Conservation (phyloP, 352 stramenopile genomes). For the Phytophthora sansomeana region DNA sequence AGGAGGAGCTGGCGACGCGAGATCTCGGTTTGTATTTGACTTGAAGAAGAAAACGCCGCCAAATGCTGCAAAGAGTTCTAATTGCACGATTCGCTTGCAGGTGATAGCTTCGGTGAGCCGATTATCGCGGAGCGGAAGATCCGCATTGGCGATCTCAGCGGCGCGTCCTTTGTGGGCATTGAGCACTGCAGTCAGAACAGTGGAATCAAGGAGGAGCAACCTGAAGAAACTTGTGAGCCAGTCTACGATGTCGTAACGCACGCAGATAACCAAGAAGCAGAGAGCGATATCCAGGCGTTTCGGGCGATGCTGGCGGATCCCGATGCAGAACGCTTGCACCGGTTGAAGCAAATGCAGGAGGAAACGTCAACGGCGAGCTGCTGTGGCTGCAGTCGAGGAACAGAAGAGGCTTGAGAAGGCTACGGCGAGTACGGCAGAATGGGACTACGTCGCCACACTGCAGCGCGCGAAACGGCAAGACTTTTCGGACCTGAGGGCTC, state of each 20-base stretch:
- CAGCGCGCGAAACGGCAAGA: constrained; percentile 56
- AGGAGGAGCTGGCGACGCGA: constrained; percentile 33
- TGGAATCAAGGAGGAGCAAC: constrained; percentile 12
- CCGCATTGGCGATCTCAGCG: constrained; percentile 54
- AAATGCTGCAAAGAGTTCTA: background rate
- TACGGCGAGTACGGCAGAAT: constrained; percentile 25
- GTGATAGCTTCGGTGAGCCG: constrained; percentile 77
- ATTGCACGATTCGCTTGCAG: constrained; percentile 15
- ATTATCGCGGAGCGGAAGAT: constrained; percentile 88
- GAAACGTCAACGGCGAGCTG: constrained; percentile 45
- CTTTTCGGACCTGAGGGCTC: constrained; percentile 61
- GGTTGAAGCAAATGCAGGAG: constrained; percentile 46
- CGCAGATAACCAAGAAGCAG: constrained; percentile 37
- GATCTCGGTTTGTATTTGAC: constrained; percentile 46
- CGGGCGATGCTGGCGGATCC: constrained; percentile 66
- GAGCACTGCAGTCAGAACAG: constrained; percentile 32
- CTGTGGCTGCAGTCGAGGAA: constrained; percentile 27
- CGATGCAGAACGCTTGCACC: constrained; percentile 60
- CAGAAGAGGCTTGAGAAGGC: constrained; percentile 29
- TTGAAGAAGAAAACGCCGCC: background rate
- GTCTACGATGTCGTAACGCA: background rate
- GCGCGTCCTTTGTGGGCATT: constrained; percentile 9
- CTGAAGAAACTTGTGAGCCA: background rate
- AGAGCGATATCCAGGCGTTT: constrained; percentile 61
- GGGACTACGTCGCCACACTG: constrained; percentile 53